Percentiles rank a stretch among this genome's conserved stretches.
Conservation (phyloP, 805 yeast genomes). For the Saturnispora sekii region DNA sequence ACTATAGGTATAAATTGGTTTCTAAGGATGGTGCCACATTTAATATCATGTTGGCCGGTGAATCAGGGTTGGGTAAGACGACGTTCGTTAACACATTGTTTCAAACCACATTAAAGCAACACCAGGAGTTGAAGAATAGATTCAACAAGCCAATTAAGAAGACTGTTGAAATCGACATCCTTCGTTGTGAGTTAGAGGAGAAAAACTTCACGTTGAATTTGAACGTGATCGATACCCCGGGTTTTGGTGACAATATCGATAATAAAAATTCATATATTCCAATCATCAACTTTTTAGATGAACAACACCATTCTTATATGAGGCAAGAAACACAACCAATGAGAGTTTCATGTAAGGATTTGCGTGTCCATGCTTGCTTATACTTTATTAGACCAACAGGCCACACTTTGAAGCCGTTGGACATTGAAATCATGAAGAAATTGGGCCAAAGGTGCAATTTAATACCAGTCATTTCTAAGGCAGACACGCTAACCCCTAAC, state of each 20-base stretch:
- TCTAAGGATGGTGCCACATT: slow-evolving; percentile 67
- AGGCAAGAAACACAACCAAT: slow-evolving; percentile 89
- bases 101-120: slow-evolving; percentile 59
- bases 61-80: slow-evolving; percentile 87
- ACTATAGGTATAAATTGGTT: slow-evolving; percentile 54
- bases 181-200: slow-evolving; percentile 75
- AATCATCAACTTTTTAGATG: slow-evolving; percentile 79
- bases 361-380: slow-evolving; percentile 83
- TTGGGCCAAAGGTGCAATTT: slow-evolving; percentile 72
- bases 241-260: slow-evolving; percentile 86
- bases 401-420: slow-evolving; percentile 78
- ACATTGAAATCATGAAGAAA: slow-evolving; percentile 80
- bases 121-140: slow-evolving; percentile 45
- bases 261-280: slow-evolving; percentile 83
- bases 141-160: slow-evolving; percentile 51
- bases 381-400: slow-evolving; percentile 91
- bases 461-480: slow-evolving; percentile 81
- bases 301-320: slow-evolving; percentile 81
- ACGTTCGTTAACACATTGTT: slow-evolving; percentile 82
- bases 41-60: slow-evolving; percentile 83
- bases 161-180: slow-evolving; percentile 71
- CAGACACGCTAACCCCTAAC: slow-evolving; percentile 70
- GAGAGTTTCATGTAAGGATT: slow-evolving; percentile 57
- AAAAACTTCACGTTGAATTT: slow-evolving; percentile 69
- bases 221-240: slow-evolving; percentile 86